A percentile compares a stretch with the other conserved stretches of the same genome.
These are phyloP conservation scores for Penicillium vulpinum DNA, from an alignment of 2,329 filamentous ascomycete species.

Conservation along the genomic window DNA sequence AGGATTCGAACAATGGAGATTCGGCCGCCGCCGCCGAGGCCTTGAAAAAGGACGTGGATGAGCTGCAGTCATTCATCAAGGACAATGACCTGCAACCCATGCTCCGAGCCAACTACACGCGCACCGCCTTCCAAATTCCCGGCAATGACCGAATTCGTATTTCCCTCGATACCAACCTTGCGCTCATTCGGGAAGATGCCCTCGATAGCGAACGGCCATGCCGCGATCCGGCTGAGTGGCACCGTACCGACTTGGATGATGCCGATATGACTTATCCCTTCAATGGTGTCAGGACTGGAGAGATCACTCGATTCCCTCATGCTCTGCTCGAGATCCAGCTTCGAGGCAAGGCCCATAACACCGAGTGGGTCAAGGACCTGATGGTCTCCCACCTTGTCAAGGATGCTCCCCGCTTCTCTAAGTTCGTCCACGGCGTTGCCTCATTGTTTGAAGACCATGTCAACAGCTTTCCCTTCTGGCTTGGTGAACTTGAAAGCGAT, in stretches of 20 bases:
- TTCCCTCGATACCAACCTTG: constrained; percentile 88
- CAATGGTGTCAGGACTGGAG: constrained; percentile 80
- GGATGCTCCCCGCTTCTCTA: constrained; percentile 85
- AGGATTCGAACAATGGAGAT: constrained; percentile 69
- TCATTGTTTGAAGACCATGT: constrained; percentile 93
- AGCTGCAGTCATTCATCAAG: constrained; percentile 78
- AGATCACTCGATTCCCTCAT: constrained; percentile 87
- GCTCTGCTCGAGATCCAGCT: constrained; percentile 92
- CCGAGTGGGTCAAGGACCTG: constrained; percentile 85
- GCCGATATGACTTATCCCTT: constrained; percentile 84
- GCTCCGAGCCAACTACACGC: constrained; percentile 86
- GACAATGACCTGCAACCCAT: constrained; percentile 78
- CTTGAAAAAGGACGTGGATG: constrained; percentile 70
- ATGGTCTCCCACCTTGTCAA: constrained; percentile 93
- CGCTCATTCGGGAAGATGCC: constrained; percentile 74
- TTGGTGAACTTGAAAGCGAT: constrained; percentile 85
- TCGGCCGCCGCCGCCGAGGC: constrained; percentile 65
- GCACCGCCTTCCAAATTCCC: constrained; percentile 95
- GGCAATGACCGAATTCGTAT: constrained; percentile 87
- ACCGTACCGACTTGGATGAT: constrained; percentile 85
- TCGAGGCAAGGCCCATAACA: constrained; percentile 61
- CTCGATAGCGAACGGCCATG: constrained; percentile 83
- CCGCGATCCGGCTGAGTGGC: constrained; percentile 85
- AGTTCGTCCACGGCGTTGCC: constrained; percentile 92
- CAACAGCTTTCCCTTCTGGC: constrained; percentile 95